Evolutionary conservation across 805 yeast species (phyloP), one percentile per base, ranked within the genome.

Genomic region (Saccharomycopsis microspora): DNA sequence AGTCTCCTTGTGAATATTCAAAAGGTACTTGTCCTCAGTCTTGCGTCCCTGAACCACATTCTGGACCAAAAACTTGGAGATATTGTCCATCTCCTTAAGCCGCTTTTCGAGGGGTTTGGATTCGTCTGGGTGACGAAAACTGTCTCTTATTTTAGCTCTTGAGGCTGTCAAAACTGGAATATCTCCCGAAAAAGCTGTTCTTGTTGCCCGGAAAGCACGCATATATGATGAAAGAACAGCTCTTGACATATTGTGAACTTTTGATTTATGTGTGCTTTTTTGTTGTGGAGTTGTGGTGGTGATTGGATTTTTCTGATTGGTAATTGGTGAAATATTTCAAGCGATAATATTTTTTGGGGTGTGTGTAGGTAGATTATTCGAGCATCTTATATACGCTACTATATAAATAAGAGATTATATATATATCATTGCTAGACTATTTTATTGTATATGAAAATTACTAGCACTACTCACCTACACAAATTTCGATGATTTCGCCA

Each of bases 41-140:
- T 65, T 72, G 52, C 65, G 68, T 5, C 95, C 97, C 65, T 90
- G 98, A 3, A 90, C 97, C n/a, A 90, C 70, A 62, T 90, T 90
- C 50, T 72, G 69, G 43, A 74, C 69, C 49, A 90, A 67, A 54
- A 88, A 82, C 39, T 62, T 60, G 1, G 89, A 77, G n/a, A 90
- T 82, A 11, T 81, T 89, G 46, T 80, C 74, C 50, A 88, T 65
- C 52, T 76, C 70, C 45, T 71, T 63, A 32, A 82, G 64, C 49
- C 80, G 71, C 49, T 76, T 72, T 4, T 70, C 72, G 2, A 68
- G 58, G 3, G 74, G 62, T 48, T 75, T 68, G 10, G 67, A 62
- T 36, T 77, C 73, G 47, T 74, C 76, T 43, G 80, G 72, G 32
- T 58, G 55, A 51, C 70, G 63, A 56, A 68, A 76, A 30, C 83